A percentile compares a stretch with the other conserved stretches of the same genome.
These are phyloP conservation scores for Penicillium freii DNA, from an alignment of 2,329 filamentous ascomycete species.

Conservation along the genomic window DNA sequence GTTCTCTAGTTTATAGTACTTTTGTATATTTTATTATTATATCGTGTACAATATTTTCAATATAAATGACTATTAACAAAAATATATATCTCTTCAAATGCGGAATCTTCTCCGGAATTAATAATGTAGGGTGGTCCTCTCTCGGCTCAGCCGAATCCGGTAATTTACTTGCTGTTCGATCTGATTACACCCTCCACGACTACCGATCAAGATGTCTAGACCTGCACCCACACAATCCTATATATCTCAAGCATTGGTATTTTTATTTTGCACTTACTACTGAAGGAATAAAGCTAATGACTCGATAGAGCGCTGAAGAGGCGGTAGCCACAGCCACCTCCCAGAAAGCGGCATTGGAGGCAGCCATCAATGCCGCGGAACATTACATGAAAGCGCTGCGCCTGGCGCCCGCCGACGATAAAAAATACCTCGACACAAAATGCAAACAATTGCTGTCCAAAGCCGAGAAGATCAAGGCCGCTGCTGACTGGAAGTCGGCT, in stretches of 20 bases:
- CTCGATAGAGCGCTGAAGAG: slow-evolving; percentile 53
- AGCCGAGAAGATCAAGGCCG: slow-evolving; percentile 72
- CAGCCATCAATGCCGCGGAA: slow-evolving; percentile 75
- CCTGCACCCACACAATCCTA: slow-evolving; percentile 26
- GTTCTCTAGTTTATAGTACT: no score
- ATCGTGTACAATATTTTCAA: background rate
- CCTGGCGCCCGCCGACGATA: slow-evolving; percentile 62
- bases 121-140: background rate
- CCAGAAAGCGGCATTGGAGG: slow-evolving; percentile 65
- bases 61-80: background rate
- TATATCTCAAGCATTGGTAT: slow-evolving; percentile 35
- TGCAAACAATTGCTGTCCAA: slow-evolving; percentile 67
- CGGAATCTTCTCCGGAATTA: background rate
- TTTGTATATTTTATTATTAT: background rate
- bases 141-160: slow-evolving; percentile 14
- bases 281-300: slow-evolving; percentile 22
- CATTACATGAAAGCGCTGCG: slow-evolving; percentile 74
- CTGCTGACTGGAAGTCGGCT: slow-evolving; percentile 32
- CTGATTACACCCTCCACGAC: slow-evolving; percentile 10
- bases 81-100: background rate
- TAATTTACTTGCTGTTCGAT: slow-evolving; percentile 10
- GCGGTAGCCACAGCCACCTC: slow-evolving; percentile 52
- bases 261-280: background rate
- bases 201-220: slow-evolving; percentile 29
- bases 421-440: slow-evolving; percentile 63